Conservation (phyloP, 1,284 basidiomycete species). For the Ceratobasidium sp. region DNA sequence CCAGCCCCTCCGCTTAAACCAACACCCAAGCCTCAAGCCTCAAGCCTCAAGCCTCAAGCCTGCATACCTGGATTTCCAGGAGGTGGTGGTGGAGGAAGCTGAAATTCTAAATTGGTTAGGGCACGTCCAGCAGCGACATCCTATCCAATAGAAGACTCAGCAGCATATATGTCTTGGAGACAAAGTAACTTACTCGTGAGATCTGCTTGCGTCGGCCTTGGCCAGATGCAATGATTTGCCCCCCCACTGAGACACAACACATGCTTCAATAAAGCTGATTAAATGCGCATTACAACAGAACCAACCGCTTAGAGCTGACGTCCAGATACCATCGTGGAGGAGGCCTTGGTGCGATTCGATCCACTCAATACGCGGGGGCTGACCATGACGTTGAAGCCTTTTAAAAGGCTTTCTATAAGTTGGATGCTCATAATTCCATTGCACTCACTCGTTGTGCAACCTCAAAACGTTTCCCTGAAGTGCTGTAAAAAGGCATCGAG, state of each 20-base stretch:
- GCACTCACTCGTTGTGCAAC: conserved; percentile 22
- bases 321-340: conserved; percentile 35
- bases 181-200: conserved; percentile 10
- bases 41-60: too few species aligned
- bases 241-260: conserved; percentile 5
- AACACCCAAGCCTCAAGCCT: too few species aligned
- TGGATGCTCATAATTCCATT: background rate
- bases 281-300: background rate
- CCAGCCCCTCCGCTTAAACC: too few species aligned
- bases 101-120: background rate
- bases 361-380: conserved; percentile 21
- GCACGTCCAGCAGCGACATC: conserved; percentile 17
- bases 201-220: conserved; percentile 5
- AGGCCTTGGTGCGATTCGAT: background rate
- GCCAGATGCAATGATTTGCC: background rate
- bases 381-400: conserved; percentile 11
- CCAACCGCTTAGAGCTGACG: background rate
- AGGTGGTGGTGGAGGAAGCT: background rate
- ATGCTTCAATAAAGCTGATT: background rate
- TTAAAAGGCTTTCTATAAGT: background rate
- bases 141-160: background rate
- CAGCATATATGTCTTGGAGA: background rate
- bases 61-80: background rate
- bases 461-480: conserved; percentile 19
- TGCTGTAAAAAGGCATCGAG: background rate